Evolutionary conservation across 768 basidiomycete genomes (phyloP), one percentile per base, ranked within the genome.

Genomic region (Leccinum disarticulatum): DNA sequence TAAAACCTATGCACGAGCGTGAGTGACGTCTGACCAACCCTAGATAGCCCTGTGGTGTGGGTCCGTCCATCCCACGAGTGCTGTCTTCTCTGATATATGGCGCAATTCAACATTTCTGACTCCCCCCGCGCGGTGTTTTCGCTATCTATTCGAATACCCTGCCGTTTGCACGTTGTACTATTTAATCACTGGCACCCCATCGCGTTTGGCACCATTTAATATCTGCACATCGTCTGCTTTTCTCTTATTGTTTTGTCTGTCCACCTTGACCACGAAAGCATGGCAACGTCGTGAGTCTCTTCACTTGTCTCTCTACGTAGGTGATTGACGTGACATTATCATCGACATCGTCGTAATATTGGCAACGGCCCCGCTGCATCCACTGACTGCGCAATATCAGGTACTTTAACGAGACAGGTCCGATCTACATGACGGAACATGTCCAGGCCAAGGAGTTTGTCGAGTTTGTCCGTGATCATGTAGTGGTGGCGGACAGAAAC

Each of bases 321-420:
- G 11, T 54, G 17, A 57, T 25, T 28, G 52, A 54, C 56, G 17
- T 5, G 55, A 25, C 25, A 25, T 25, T 25, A 3, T 25, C 25
- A 25, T 25, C 25, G 25, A 25, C 25, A 25, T 25, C 25, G 25
- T 25, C 25, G 25, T 25, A 25, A 25, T 25, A 25, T 25, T 25
- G 25, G 25, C 25, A 25, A 25, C 25, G 25, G 25, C 25, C 25
- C 25, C 25, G 25, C 9, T 30, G 13, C 11, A 28, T 14, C 28
- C 13, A 6, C 28, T 4, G 17, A 50, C 27, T 30, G 17, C n/a
- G 22, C 31, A 11, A 6, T 17, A 38, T 55, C 65, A 59, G 58
- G 10, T 59, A 59, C 28, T 59, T 59, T 35, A 59, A 59, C 35
- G 58, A 59, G 47, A 59, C 58, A 10, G 58, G 58, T 19, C 58